Evolutionary conservation across 305 asterid species (phyloP), one percentile per base, ranked within the genome.

Genomic region (Nicotiana rustica): DNA sequence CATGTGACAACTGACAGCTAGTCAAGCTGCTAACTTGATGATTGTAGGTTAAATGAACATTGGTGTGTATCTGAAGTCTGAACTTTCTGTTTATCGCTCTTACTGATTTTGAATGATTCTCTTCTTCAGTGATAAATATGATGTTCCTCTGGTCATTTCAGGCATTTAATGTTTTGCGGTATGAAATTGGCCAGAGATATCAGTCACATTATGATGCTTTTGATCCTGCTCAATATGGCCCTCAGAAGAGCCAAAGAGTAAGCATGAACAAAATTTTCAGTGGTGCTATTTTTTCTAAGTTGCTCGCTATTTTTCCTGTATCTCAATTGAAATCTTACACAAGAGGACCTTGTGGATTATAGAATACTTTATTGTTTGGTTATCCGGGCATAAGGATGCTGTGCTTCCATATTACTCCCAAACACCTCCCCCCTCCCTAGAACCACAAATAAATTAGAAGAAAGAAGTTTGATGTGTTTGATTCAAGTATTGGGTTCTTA

Each of bases 211-310:
- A 90, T 80, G 99, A 96, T 88, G 96, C 99, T 41, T 93, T 94
- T 88, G 89, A 86, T 86, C 96, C 98, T 86, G 90, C 93, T 83
- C 98, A 94, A 86, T 96, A 94, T 38, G 99, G 98, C 64, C 98
- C 98, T 13, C 98, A 92, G 86, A 90, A 89, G 91, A 96, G 98
- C 92, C 98, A 92, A 87, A 90, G 99, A 94, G 99, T 96, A 91
- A 82, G 81, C 47, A n/a, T 62, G 18, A 70, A 38, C 60, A 10
- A 18, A 41, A 41, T 44, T 70, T 73, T 12, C 79, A 47, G 7
- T 47, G 38, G 41, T 73, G 14, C 79, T 73, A 13, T 25, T 47
- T 70, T 73, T 21, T 49, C 79, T 73, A 73, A 13, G 14, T 73
- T 36, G 15, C 79, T 13, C 17, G 10, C 49, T 49, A 41, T 36